Evolutionary conservation across 2,329 filamentous ascomycete species (phyloP).

Genomic region (Paecilomyces fulvus): DNA sequence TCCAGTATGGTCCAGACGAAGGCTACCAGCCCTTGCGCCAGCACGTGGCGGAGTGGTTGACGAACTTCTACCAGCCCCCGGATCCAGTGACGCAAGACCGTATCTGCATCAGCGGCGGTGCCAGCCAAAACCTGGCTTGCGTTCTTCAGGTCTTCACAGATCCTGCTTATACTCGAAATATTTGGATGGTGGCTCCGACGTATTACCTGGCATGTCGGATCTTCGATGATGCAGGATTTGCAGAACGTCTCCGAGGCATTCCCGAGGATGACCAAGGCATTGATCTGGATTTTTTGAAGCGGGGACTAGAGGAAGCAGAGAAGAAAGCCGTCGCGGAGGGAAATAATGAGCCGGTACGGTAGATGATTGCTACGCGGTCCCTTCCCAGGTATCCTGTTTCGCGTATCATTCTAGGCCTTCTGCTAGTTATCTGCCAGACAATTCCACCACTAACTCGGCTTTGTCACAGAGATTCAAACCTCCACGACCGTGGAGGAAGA

Average conservation of each 20-base stretch:
- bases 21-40: conserved; percentile 64
- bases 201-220: conserved; percentile 83
- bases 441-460: not conserved
- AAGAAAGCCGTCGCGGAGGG: conserved; percentile 28
- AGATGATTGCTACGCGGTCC: not conserved
- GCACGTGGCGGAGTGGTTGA: conserved; percentile 63
- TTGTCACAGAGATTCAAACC: conserved; percentile 46
- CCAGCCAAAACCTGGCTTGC: conserved; percentile 71
- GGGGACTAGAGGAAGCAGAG: conserved; percentile 44
- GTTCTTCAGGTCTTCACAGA: conserved; percentile 75
- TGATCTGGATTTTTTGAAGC: conserved; percentile 54
- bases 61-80: conserved; percentile 47
- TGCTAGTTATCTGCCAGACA: not conserved
- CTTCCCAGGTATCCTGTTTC: not conserved
- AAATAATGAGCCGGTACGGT: conserved; percentile 37
- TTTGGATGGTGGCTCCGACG: conserved; percentile 75
- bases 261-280: conserved; percentile 73
- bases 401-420: not conserved
- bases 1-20: conserved; percentile 71
- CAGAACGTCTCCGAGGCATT: conserved; percentile 56
- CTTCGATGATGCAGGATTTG: conserved; percentile 72
- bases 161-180: conserved; percentile 60
- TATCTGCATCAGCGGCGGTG: conserved; percentile 76
- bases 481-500: conserved; percentile 55
- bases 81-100: conserved; percentile 45